A percentile compares a stretch with the other conserved stretches of the same genome.
These are phyloP conservation scores for Phytophthora capsici DNA, from an alignment of 352 stramenopile genomes.

Conservation along the genomic window DNA sequence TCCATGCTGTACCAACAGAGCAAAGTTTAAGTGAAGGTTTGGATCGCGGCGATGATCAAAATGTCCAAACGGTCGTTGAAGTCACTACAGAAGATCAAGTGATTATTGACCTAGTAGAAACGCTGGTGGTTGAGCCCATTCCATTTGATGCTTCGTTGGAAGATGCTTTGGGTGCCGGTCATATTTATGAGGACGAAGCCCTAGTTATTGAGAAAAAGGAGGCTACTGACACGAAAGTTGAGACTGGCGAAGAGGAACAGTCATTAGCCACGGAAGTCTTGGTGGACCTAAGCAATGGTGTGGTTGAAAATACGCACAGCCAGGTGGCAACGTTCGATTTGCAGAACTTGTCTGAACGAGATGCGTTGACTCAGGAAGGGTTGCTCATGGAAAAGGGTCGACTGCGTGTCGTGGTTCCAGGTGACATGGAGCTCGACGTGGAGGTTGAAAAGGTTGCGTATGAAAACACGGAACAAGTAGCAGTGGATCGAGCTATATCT, in stretches of 20 bases:
- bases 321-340: no score
- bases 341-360: slow-evolving; percentile 5
- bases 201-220: background rate
- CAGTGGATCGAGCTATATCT: background rate
- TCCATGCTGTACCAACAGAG: background rate
- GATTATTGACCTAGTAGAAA: background rate
- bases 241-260: slow-evolving; percentile 2
- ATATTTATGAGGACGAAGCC: slow-evolving; percentile 3
- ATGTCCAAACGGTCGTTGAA: background rate
- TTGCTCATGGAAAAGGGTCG: slow-evolving; percentile 7
- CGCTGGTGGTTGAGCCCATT: no score
- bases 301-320: background rate
- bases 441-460: background rate
- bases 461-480: slow-evolving; percentile 9
- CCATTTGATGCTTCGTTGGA: background rate
- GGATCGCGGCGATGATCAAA: background rate
- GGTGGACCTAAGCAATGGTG: slow-evolving; percentile 7
- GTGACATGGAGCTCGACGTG: slow-evolving; percentile 14
- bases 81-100: background rate
- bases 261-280: slow-evolving; percentile 18
- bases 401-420: background rate
- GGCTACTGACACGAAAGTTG: slow-evolving; percentile 1
- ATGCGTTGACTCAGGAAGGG: slow-evolving; percentile 5
- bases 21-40: slow-evolving; percentile 2
- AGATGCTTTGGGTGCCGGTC: background rate